phyloP scores from a whole-genome alignment of 768 basidiomycete genomes.

The Lactarius indigo region DNA sequence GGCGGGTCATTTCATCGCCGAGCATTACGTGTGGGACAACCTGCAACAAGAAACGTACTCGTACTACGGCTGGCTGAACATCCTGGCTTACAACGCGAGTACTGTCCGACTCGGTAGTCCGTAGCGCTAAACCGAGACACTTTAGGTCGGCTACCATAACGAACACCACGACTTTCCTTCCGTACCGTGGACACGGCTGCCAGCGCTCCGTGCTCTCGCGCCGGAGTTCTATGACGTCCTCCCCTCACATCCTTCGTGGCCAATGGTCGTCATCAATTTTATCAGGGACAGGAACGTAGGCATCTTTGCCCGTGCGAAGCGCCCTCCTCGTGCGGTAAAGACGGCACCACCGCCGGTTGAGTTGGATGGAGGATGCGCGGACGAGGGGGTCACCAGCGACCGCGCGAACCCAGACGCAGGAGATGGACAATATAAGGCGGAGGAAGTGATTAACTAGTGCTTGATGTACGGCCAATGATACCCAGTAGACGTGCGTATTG shows the following conservation, averaged over 20 bases:
- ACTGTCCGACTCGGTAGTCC: background rate
- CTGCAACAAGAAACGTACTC: constrained; percentile 94
- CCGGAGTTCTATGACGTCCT: constrained; percentile 90
- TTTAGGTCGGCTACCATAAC: constrained; percentile 95
- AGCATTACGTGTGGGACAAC: constrained; percentile 93
- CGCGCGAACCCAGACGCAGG: background rate
- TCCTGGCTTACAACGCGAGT: constrained; percentile 89
- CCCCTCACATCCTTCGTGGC: constrained; percentile 89
- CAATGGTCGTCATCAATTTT: constrained; percentile 92
- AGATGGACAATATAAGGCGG: constrained; percentile 10
- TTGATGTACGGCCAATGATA: background rate
- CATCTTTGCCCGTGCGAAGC: constrained; percentile 83
- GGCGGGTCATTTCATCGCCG: constrained; percentile 97
- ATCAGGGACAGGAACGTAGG: constrained; percentile 88
- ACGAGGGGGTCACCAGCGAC: constrained; percentile 8
- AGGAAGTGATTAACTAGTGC: constrained; percentile 1
- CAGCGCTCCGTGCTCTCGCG: constrained; percentile 75
- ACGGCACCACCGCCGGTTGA: constrained; percentile 4
- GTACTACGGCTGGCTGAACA: constrained; percentile 91
- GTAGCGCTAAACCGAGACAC: constrained; percentile 11
- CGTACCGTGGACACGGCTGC: constrained; percentile 90
- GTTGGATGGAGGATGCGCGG: constrained; percentile 24
- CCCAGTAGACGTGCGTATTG: too few relatives aligned
- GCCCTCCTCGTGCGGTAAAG: constrained; percentile 32
- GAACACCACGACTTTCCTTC: constrained; percentile 99